Base-by-base conservation (phyloP, 2,329 filamentous ascomycete genomes). In the Byssothecium circinans region DNA sequence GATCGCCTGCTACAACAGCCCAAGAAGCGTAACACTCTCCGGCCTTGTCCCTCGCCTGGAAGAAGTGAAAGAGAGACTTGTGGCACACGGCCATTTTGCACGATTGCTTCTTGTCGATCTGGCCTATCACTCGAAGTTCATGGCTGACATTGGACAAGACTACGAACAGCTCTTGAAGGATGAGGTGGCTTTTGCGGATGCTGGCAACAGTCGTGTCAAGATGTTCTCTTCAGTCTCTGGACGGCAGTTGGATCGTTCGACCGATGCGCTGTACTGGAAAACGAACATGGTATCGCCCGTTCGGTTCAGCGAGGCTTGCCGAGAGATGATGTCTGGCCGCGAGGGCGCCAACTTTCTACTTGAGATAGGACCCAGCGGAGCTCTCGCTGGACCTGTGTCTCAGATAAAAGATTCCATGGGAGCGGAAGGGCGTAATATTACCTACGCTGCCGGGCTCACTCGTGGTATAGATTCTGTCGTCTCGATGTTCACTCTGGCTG, bases 11-110 rank as follows among this genome's bases (percentile, higher is more conserved):
- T 50, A 53, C 34, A 78, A 78, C 53, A 66, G 64, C 6, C 64
- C 72, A 1, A 39, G 50, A 0, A 73, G 65, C 35, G 55, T 76
- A 2, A 78, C 75, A 0, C 33, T 77, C 2, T 74, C 73, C 12
- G 75, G 75, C 0, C 2, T 19, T 4, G n/a, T 12, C 14, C 2
- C 60, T 66, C 43, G 70, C 66, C 4, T 64, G 77, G 7, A 49
- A 64, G 37, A 62, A n/a, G n/a, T n/a, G n/a, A 67, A 17, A 10
- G 35, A 32, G 2, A 3, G 18, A 33, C 2, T 52, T 6, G 8
- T 38, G 10, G 35, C 17, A n/a, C 34, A 52, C 11, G 43, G 44
- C 7, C 42, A 49, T 32, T 61, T 61, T 30, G 56, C 54, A 0
- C 19, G 57, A 19, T 2, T 54, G 5, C 49, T 61, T 4, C 42